Base-by-base conservation (phyloP, 2,329 filamentous ascomycete species). In the Leptodontidium sp. region DNA sequence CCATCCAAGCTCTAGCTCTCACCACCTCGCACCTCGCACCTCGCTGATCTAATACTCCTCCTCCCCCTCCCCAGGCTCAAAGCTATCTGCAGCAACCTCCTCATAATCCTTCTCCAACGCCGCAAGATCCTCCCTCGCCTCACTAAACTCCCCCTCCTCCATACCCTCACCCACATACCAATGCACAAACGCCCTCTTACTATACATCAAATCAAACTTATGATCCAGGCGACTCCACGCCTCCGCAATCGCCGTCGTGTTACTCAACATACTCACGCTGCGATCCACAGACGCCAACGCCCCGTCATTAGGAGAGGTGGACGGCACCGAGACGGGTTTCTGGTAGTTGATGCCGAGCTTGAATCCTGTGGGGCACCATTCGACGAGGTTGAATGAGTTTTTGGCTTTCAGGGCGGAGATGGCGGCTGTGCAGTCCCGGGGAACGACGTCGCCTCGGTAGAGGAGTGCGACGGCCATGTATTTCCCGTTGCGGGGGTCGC, bases 101-200 rank as follows among this genome's bases (percentile, higher is more conserved):
- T 88, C 87, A 74, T 90, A 90, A 74, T 90, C 88, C 78, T 86
- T 87, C 81, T 90, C 88, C 61, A 90, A 79, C 40, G 88, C 88
- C 61, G 88, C 88, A 70, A 91, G 79, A 78, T 90, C 88, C 80
- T 90, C 88, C 75, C 88, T 84, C 49, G 88, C 88, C 77, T 91
- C 88, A 38, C 83, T 85, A 80, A 90, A 90, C 77, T 91, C 88
- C 72, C 88, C 88, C 78, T 90, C 88, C 79, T 90, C 88, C 88
- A 91, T 91, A 79, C 88, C 88, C 79, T 90, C 88, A 72, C 88
- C 88, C 66, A 90, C 88, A 74, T 90, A 91, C 88, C 88, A 90
- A 78, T 90, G 88, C n/a, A 90, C 88, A 76, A 91, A 91, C 14
- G 88, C 88, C 71, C 88, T 86, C 82, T 90, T 91, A 70, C 85